Base-by-base conservation (phyloP, 73 alveolate genomes). In the Tetrahymena malaccensis region DNA sequence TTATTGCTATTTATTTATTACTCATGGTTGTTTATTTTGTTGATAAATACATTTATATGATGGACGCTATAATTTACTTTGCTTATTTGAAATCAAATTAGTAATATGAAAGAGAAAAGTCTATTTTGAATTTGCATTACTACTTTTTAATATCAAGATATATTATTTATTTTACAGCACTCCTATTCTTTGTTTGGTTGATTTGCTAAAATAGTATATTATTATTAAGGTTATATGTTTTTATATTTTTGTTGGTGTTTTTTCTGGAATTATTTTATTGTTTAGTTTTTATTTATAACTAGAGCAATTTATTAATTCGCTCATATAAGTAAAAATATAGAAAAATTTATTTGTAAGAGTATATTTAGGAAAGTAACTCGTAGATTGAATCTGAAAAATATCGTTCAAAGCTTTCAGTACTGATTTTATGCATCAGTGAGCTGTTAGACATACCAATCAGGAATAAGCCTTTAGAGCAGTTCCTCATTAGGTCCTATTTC, bases 401-500 rank as follows among this genome's bases (percentile, higher is more conserved):
- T 4, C 44, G 3, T 40, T 40, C 27, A 50, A 50, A 50, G 31
- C 27, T 21, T 5, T 70, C 89, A 70, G 37, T 27, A 70, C 19
- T 22, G 17, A 33, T 70, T 70, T 70, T 70, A 31, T 11, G 43
- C 43, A 4, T 70, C 89, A 70, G 89, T 70, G 40, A 70, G 35
- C 37, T 70, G 11, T 70, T 70, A 31, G 10, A 70, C 89, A 70
- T 95, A 95, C 97, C 97, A 95, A 19, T 95, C 97, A 15, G 97
- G 97, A 43, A 95, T 95, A 35, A 95, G 43, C 12, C 57, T 85
- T 11, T 43, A 55, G 55, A 95, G 43, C 37, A 84, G 44, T 34
- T 89, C 43, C 38, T 89, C 55, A 50, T 38, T 95, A n/a, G 89
- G 89, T 1, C 89, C 89, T 27, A 70, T 70, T 70, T 70, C 89